Base-by-base conservation (phyloP, 73 alveolate species). In the Paramecium octaurelia region DNA sequence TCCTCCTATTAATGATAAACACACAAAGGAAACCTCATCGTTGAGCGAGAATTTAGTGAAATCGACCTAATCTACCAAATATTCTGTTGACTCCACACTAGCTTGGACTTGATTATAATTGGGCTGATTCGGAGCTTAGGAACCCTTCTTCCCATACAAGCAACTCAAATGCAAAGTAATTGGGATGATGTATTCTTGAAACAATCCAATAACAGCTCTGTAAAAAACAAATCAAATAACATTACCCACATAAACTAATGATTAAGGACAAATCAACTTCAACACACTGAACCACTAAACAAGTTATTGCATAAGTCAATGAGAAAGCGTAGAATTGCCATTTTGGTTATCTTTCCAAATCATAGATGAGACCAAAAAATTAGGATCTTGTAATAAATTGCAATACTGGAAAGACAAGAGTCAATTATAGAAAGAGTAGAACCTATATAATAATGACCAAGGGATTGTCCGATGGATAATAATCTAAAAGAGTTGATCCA, bases 201-300 rank as follows among this genome's bases (percentile, higher is more conserved):
- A 31, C 2, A 80, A 80, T 43, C 91, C 91, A 31, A 80, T 80
- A n/a, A 80, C 34, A 12, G 91, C 91, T 9, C 91, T 80, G 12
- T 48, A 36, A 36, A n/a, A 31, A 35, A 10, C 1, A 35, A 34
- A 35, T 11, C 14, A 75, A 14, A 31, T 14, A 0, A 5, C 8
- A 27, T 14, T 64, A 64, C 84, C 91, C 91, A 80, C 91, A 80
- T 44, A 80, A 48, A 75, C 88, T 31, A 44, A 80, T 40, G 10
- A 80, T 40, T 24, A 80, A 35, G 6, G 91, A 31, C 7, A 80
- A 48, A 80, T 80, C 91, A 23, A 80, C 75, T 46, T 80, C 91
- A 20, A 80, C 31, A 42, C 70, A 44, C 24, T 80, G 31, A 44
- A 80, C 57, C 9, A 80, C 11, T 24, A 80, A 24, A 43, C 91